phyloP scores from a whole-genome alignment of 2,329 filamentous ascomycete genomes.

The Aspergillus sojae region DNA sequence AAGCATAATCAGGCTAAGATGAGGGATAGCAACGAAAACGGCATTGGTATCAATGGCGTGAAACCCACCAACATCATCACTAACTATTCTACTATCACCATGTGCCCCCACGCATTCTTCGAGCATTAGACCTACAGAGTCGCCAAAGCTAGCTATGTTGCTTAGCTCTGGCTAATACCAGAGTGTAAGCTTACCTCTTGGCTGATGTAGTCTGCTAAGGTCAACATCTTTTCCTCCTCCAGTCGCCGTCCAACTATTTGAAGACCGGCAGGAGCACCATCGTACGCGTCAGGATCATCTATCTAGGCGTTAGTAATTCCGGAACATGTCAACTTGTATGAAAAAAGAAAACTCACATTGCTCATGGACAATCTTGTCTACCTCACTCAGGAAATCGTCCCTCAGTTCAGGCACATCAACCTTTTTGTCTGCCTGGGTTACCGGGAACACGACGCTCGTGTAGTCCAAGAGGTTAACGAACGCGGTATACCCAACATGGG shows the following conservation, averaged over 20 bases:
- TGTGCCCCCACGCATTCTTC: not conserved
- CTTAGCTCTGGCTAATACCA: not conserved
- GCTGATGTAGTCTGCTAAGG: constrained; percentile 46
- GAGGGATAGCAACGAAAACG: not conserved
- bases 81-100: not conserved
- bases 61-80: not conserved
- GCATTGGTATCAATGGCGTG: not conserved
- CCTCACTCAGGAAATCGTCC: constrained; percentile 45
- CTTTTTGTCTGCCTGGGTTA: constrained; percentile 55
- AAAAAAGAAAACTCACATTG: constrained; percentile 48
- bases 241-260: constrained; percentile 54
- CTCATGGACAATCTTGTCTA: constrained; percentile 49
- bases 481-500: constrained; percentile 48
- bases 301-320: constrained; percentile 9
- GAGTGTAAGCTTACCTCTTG: constrained; percentile 5
- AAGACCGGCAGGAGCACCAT: constrained; percentile 52
- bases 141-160: not conserved
- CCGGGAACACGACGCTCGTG: constrained; percentile 56
- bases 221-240: constrained; percentile 55
- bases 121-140: not conserved
- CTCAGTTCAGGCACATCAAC: constrained; percentile 47
- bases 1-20: not conserved
- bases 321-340: not conserved
- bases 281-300: constrained; percentile 54
- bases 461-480: constrained; percentile 62